Percentiles rank a stretch among this genome's conserved stretches.
Conservation (phyloP, 305 asterid species). For the Fraxinus sp. region DNA sequence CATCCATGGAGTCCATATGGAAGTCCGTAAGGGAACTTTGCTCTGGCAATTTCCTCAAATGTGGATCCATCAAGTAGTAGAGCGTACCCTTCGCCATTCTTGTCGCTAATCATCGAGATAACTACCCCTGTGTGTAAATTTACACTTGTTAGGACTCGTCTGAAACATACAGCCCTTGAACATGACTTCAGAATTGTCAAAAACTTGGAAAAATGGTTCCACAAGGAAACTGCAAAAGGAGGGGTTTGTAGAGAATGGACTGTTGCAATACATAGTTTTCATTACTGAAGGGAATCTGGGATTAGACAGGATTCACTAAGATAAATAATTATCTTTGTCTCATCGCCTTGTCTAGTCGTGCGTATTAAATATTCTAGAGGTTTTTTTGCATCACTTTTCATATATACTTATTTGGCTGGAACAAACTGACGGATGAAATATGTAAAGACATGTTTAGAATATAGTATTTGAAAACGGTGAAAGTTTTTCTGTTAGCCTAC, state of each 20-base stretch:
- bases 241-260: neutral
- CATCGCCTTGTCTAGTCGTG: neutral
- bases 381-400: neutral
- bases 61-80: slow-evolving; percentile 70
- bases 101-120: slow-evolving; percentile 74
- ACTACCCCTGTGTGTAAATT: slow-evolving; percentile 59
- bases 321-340: neutral
- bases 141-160: neutral
- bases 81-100: slow-evolving; percentile 84
- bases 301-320: neutral
- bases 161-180: neutral
- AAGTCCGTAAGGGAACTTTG: slow-evolving; percentile 88
- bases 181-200: neutral
- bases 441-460: neutral
- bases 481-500: slow-evolving; percentile 31
- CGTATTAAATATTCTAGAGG: neutral
- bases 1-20: slow-evolving; percentile 97
- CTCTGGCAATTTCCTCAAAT: slow-evolving; percentile 88
- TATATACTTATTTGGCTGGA: neutral
- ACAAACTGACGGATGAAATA: neutral
- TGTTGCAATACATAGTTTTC: neutral
- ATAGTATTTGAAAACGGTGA: neutral
- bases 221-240: neutral
- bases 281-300: neutral
- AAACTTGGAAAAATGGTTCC: neutral